Evolutionary conservation across 352 stramenopile genomes (phyloP), one percentile per base, ranked within the genome.

Genomic region (Halophytophthora batemanensis): DNA sequence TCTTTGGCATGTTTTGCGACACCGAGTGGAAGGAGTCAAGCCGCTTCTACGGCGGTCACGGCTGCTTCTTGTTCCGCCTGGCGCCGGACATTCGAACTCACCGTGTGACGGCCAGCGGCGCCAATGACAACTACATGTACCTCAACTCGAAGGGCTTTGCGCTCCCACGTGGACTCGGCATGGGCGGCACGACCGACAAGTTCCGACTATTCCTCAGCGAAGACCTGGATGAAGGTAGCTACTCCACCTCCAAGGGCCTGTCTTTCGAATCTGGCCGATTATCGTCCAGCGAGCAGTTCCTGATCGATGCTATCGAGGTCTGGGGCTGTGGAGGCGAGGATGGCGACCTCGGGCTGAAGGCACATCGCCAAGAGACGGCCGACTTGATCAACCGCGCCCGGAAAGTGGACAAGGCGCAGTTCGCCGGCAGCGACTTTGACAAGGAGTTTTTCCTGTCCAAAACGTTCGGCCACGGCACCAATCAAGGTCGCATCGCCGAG

Each of bases 1-100:
- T 87, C n/a, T 94, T 94, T 66, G 84, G 84, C 6, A 88, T 90
- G 68, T 93, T 87, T 54, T 90, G 79, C 45, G 84, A 94, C 61
- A 87, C 75, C 0, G 80, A 90, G 36, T 94, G 84, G 84, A 89
- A 87, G 46, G 80, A 91, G 40, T 87, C 78, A 34, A 92, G 56
- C 34, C 82, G 77, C 28, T 86, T 82, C 35, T 94, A 87, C 53
- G 84, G 84, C 18, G 82, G 84, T 42, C 90, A 88, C 34, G 72
- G 71, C 6, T 94, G 84, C 38, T 93, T 94, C 40, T 66, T 94
- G 28, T 94, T 88, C 46, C 80, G 80, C 33, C 37, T 90, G 29
- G 58, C 69, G 11, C 84, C 82, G 4, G 66, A 82, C 10, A 74
- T 90, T 36, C 79, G 50, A 38, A 58, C 91, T 14, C 92, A 86